Conservation (phyloP, 345 rosid genomes). For the Streptanthus diversifolius region DNA sequence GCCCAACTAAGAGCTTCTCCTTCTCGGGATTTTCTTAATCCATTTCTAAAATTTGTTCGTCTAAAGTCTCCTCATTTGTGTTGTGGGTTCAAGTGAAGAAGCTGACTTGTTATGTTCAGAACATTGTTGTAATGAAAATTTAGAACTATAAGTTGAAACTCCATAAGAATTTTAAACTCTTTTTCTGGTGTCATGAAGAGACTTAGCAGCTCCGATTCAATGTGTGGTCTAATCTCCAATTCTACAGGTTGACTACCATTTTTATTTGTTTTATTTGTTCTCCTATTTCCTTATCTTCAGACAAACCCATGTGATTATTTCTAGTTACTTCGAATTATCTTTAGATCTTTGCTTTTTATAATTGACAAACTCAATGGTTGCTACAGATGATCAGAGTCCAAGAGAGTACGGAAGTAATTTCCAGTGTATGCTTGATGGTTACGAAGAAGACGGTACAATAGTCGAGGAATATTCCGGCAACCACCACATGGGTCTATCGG, state of each 20-base stretch:
- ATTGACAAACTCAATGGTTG: slow-evolving; percentile 3
- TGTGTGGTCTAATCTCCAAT: slow-evolving; percentile 77
- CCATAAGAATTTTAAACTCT: neutral
- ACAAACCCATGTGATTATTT: slow-evolving; percentile 14
- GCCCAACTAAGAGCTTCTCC: slow-evolving; percentile 1
- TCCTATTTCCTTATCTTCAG: slow-evolving; percentile 18
- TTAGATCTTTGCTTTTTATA: neutral
- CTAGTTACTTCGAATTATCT: neutral
- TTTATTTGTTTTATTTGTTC: neutral
- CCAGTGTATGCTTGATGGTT: slow-evolving; percentile 72
- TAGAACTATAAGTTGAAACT: neutral
- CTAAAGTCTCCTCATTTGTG: slow-evolving; percentile 7
- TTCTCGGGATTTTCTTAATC: neutral
- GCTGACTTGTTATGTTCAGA: slow-evolving; percentile 29
- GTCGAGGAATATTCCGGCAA: slow-evolving; percentile 56
- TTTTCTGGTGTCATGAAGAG: slow-evolving; percentile 57
- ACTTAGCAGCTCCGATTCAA: slow-evolving; percentile 78
- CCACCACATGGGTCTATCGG: slow-evolving; percentile 45
- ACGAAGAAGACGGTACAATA: slow-evolving; percentile 67
- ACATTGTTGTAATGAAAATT: slow-evolving; percentile 18
- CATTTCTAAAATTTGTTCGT: neutral
- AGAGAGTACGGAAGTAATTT: slow-evolving; percentile 58
- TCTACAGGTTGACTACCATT: slow-evolving; percentile 48
- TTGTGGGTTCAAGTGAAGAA: slow-evolving; percentile 39
- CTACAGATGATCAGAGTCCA: slow-evolving; percentile 65